Conservation (phyloP, 257 asterid genomes). For the Paulownia fortunei region DNA sequence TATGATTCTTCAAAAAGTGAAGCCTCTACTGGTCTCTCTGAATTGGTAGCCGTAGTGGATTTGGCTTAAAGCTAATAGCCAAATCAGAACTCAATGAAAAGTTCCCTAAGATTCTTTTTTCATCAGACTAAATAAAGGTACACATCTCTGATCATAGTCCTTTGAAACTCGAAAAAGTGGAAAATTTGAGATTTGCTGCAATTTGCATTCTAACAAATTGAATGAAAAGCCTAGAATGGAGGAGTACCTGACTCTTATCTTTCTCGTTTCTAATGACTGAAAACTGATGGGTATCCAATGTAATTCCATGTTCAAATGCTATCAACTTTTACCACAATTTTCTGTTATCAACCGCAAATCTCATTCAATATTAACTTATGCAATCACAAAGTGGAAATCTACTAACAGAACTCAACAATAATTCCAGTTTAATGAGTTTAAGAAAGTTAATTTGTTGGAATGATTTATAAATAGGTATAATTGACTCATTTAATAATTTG, state of each 20-base stretch:
- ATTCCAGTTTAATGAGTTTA: too few relatives aligned
- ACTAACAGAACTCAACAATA: too few relatives aligned
- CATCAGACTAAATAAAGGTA: neutral
- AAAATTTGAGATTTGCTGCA: neutral
- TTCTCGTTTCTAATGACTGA: neutral
- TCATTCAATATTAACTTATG: neutral
- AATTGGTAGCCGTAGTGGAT: neutral
- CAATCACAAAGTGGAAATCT: too few relatives aligned
- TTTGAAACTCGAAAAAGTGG: neutral
- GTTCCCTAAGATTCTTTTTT: slow-evolving; percentile 14
- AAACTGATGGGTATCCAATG: neutral
- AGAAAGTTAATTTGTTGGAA: too few relatives aligned
- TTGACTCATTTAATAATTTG: too few relatives aligned
- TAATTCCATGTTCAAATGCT: neutral
- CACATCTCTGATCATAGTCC: neutral
- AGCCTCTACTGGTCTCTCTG: neutral
- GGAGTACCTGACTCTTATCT: neutral
- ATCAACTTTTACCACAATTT: neutral
- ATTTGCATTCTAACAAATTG: neutral
- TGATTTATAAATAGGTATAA: too few relatives aligned
- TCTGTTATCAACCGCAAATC: neutral
- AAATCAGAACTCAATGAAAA: slow-evolving; percentile 3
- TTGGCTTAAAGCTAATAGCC: neutral
- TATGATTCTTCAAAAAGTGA: neutral
- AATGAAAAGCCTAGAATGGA: neutral